Conservation (phyloP, 768 basidiomycete species). For the Nevesoporus exiguus region DNA sequence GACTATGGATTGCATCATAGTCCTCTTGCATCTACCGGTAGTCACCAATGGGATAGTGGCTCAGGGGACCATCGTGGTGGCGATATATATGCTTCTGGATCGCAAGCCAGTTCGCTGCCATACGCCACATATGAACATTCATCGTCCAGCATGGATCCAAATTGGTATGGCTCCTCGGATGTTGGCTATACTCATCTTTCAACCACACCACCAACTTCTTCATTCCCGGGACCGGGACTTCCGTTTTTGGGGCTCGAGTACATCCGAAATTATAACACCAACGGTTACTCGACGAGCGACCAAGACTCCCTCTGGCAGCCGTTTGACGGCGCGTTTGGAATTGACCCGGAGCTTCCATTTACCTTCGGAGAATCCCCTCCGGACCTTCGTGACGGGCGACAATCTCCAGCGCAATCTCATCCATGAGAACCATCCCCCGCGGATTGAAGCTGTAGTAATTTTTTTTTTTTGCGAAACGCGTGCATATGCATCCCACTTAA, state of each 20-base stretch:
- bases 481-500: slow-evolving; percentile 12
- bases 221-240: slow-evolving; percentile 69
- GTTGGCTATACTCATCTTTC: slow-evolving; percentile 45
- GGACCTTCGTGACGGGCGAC: slow-evolving; percentile 29
- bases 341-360: slow-evolving; percentile 78
- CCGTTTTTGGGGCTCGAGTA: slow-evolving; percentile 84
- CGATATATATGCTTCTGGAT: slow-evolving; percentile 43
- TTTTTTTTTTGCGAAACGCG: slow-evolving; percentile 5
- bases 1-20: slow-evolving; percentile 45
- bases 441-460: not conserved
- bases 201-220: slow-evolving; percentile 57
- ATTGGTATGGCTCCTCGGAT: slow-evolving; percentile 36
- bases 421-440: slow-evolving; percentile 10
- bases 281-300: slow-evolving; percentile 35
- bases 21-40: slow-evolving; percentile 21
- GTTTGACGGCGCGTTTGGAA: slow-evolving; percentile 73
- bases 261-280: slow-evolving; percentile 70
- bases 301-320: slow-evolving; percentile 50
- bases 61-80: slow-evolving; percentile 37
- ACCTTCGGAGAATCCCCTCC: slow-evolving; percentile 40
- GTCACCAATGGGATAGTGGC: slow-evolving; percentile 45
- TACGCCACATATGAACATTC: slow-evolving; percentile 47
- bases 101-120: slow-evolving; percentile 33
- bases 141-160: slow-evolving; percentile 38
- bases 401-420: slow-evolving; percentile 25